Evolutionary conservation across 257 asterid species (phyloP).

Genomic region (Capsicum chinense): DNA sequence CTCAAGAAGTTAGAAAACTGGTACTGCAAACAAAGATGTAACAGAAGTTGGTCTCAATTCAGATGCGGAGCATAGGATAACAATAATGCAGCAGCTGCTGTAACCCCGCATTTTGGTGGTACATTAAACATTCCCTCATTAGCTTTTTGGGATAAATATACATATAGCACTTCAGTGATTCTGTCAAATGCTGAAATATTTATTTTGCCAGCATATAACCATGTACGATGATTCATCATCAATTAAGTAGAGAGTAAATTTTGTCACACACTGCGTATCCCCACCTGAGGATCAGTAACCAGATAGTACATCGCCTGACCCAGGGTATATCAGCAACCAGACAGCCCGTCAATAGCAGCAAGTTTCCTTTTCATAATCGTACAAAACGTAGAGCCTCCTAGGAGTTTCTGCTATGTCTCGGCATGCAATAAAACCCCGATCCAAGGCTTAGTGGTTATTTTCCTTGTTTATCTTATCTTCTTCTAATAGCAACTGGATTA

Average conservation of each 20-base stretch:
- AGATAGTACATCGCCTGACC: neutral
- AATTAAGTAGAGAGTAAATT: neutral
- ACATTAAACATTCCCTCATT: neutral
- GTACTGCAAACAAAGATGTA: too few species aligned
- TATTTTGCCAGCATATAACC: neutral
- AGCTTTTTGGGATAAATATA: neutral
- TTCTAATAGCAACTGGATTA: constrained; percentile 79
- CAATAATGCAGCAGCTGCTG: neutral
- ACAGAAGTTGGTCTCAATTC: neutral
- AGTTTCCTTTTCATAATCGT: neutral
- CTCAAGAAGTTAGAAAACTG: neutral
- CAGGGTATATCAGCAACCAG: constrained; percentile 6
- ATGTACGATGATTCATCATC: neutral
- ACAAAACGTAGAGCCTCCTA: constrained; percentile 1
- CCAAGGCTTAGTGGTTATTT: constrained; percentile 27
- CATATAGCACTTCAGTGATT: neutral
- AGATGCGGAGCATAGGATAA: neutral
- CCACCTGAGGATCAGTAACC: constrained; percentile 10
- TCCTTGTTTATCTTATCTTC: constrained; percentile 85
- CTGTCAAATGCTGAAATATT: neutral
- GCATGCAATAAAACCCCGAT: neutral
- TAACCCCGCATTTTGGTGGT: neutral
- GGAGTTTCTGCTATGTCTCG: constrained; percentile 6
- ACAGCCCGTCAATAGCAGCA: neutral
- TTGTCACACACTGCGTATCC: neutral